Conservation (phyloP, 108 stramenopile species). For the Stephanodiscus minutulus region DNA sequence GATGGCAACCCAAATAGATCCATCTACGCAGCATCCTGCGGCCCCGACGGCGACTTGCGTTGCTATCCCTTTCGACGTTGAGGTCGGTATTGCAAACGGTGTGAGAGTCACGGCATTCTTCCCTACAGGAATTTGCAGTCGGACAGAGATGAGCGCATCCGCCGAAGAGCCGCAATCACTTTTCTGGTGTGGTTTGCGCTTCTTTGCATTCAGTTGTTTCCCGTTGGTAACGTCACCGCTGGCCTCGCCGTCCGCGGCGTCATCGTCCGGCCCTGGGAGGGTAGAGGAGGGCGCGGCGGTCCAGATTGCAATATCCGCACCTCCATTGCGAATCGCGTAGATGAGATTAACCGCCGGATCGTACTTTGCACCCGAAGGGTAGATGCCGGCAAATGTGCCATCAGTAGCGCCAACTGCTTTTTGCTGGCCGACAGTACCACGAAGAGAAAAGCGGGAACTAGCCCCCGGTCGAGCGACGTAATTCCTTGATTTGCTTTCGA, state of each 20-base stretch:
- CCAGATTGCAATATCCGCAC: slow-evolving; percentile 46
- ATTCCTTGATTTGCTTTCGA: slow-evolving; percentile 44
- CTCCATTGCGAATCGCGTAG: slow-evolving; percentile 47
- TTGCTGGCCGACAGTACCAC: background rate
- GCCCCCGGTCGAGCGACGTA: slow-evolving; percentile 46
- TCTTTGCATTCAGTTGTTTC: slow-evolving; percentile 18
- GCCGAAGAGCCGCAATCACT: slow-evolving; percentile 2
- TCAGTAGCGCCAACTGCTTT: background rate
- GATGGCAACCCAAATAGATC: slow-evolving; percentile 46
- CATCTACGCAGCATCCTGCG: slow-evolving; percentile 47
- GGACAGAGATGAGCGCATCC: slow-evolving; percentile 18
- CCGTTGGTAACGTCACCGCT: slow-evolving; percentile 2
- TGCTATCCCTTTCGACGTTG: slow-evolving; percentile 15
- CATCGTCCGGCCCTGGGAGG: slow-evolving; percentile 44
- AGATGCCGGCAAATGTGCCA: slow-evolving; percentile 27
- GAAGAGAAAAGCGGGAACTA: slow-evolving; percentile 28
- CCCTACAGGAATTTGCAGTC: slow-evolving; percentile 33
- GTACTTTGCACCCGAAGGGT: slow-evolving; percentile 33
- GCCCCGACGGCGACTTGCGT: slow-evolving; percentile 30
- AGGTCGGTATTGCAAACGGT: slow-evolving; percentile 25
- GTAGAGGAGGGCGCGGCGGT: slow-evolving; percentile 45
- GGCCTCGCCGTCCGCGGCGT: background rate
- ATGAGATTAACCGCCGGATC: slow-evolving; percentile 40
- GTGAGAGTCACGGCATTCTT: slow-evolving; percentile 30
- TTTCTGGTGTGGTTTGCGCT: slow-evolving; percentile 23